Base-by-base conservation (phyloP, 257 asterid genomes). In the Plantago elongata region DNA sequence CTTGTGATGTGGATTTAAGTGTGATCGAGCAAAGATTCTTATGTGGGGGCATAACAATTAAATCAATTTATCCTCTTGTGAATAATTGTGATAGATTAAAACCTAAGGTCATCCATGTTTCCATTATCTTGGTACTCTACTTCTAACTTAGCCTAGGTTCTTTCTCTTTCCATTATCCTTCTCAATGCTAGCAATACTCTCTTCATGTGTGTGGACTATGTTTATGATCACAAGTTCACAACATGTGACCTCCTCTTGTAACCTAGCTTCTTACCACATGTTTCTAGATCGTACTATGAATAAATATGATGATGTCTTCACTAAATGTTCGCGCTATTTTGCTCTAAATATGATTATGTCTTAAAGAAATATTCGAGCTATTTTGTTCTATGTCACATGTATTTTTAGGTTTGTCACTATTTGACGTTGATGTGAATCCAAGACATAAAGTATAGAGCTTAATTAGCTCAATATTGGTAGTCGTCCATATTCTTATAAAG, bases 21-120 rank as follows among this genome's bases (percentile, higher is more conserved):
- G 27, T 22, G 27, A 22, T 22, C 2, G 12, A 45, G 11, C 12
- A 6, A 45, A 45, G n/a, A 45, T 10, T 45, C n/a, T 45, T 9
- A 4, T 45, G 49, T 45, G 62, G 63, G 40, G 60, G 63, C 57
- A 57, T 64, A 43, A 17, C 11, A 13, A 12, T n/a, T 30, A 13
- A 11, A 45, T 45, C 13, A 4, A 55, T 67, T 59, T 75, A 57
- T 72, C 72, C 57, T 42, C 7, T 60, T 59, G 57, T 12, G 15
- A 3, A 22, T 22, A 1, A 22, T 1, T 22, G 27, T 22, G 27
- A 22, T 22, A 22, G 27, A 22, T 5, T 18, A 37, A 71, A 77
- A 72, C 59, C 75, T 75, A 70, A 65, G 84, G 86, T 62, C 68
- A 74, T 44, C 71, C 66, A 77, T 78, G 67, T 58, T 67, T 58